Evolutionary conservation across 1,284 basidiomycete genomes (phyloP), one percentile per base, ranked within the genome.

Genomic region (Phenoliferia sp.): DNA sequence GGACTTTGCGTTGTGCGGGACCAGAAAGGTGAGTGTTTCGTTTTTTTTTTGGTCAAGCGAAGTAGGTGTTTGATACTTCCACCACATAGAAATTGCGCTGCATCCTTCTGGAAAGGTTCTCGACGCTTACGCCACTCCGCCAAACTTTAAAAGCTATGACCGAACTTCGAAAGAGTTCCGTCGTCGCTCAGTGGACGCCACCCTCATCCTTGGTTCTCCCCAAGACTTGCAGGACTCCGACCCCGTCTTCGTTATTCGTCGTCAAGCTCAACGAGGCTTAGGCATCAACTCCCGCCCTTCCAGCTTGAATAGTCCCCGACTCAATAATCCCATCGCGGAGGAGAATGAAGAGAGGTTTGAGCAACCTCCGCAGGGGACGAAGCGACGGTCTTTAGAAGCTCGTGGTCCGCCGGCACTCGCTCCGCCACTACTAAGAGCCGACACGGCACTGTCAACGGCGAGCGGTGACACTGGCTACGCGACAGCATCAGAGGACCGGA

Each of bases 171-270:
- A 81, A 33, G 86, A 87, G 64, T 83, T 82, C 75, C 90, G 92
- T 77, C 87, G 94, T n/a, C 88, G 92, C 22, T 97, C 93, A 0
- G 82, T 90, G 7, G 94, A 98, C 76, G 87, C 91, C 4, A 82
- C 86, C 9, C 84, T 87, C 65, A 82, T 90, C 19, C 79, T 90
- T 29, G 89, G 88, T 1, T 85, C 82, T 10, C 73, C 84, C 9
- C 88, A 92, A 15, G 94, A 97, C 73, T 82, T 98, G 59, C 82
- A 84, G 26, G 80, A 86, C 0, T 87, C 89, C 44, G 95, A 99
- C 74, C 95, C 94, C 0, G 80, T 90, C 63, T 98, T 99, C 79
- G 83, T 95, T 64, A 85, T 99, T 34, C 69, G 73, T 3, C 62
- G 70, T 12, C 71, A 71, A 3, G 63, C 70, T 3, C 26, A 59